Conservation (phyloP, 768 basidiomycete species). For the Lyophyllum semitale region DNA sequence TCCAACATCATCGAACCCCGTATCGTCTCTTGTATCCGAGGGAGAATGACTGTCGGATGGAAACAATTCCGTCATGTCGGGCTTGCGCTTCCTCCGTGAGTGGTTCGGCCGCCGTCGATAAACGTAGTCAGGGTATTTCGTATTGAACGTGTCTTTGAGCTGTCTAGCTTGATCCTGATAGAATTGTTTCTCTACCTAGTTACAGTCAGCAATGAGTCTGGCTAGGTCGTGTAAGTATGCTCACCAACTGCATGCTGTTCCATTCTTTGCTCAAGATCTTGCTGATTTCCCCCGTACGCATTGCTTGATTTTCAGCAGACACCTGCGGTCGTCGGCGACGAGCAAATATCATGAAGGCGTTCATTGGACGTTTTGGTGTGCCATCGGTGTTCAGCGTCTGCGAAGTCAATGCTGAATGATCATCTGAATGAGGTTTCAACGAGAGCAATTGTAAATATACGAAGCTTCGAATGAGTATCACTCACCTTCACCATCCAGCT, state of each 20-base stretch:
- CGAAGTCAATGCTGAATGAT: constrained; percentile 55
- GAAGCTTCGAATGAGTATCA: background rate
- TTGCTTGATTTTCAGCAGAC: constrained; percentile 82
- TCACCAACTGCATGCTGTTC: constrained; percentile 76
- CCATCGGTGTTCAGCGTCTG: constrained; percentile 86
- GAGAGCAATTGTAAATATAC: background rate
- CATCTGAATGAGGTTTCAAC: constrained; percentile 20
- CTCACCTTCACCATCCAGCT: constrained; percentile 49
- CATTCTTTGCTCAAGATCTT: constrained; percentile 88
- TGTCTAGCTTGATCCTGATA: constrained; percentile 86
- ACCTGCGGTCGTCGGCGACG: constrained; percentile 81
- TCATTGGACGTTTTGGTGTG: constrained; percentile 90
- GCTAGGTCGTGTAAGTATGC: constrained; percentile 19
- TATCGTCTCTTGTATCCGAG: constrained; percentile 32
- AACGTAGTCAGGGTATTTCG: constrained; percentile 87
- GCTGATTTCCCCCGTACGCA: constrained; percentile 90
- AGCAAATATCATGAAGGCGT: constrained; percentile 94
- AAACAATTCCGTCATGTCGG: constrained; percentile 30
- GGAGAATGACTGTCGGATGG: constrained; percentile 30
- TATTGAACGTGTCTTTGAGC: constrained; percentile 84
- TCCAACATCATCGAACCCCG: constrained; percentile 30
- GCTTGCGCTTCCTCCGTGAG: constrained; percentile 61
- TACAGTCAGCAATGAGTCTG: background rate
- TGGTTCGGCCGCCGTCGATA: constrained; percentile 89
- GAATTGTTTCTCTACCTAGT: constrained; percentile 79